Conservation (phyloP, 2,329 filamentous ascomycete species). For the Ilyonectria mors-panacis region DNA sequence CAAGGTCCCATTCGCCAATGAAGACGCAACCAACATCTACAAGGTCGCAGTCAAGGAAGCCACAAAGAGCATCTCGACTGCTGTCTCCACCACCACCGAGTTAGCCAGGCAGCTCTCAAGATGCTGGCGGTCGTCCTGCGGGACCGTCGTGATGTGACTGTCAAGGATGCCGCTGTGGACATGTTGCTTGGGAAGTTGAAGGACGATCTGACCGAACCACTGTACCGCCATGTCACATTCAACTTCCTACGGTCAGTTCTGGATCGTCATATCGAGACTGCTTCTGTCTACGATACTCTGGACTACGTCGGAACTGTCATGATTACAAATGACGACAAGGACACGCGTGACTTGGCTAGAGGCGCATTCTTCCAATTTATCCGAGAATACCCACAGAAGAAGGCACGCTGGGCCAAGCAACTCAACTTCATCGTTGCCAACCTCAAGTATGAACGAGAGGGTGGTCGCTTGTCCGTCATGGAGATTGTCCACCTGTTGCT, state of each 20-base stretch:
- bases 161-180: constrained; percentile 87
- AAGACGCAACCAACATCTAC: constrained; percentile 74
- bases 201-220: constrained; percentile 91
- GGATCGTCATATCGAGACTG: constrained; percentile 86
- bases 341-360: constrained; percentile 88
- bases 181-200: constrained; percentile 86
- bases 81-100: constrained; percentile 85
- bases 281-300: constrained; percentile 90
- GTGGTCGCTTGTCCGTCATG: constrained; percentile 92
- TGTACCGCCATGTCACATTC: constrained; percentile 93
- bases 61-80: constrained; percentile 82
- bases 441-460: constrained; percentile 88
- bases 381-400: constrained; percentile 93
- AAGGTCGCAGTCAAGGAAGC: constrained; percentile 89
- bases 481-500: constrained; percentile 91
- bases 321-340: constrained; percentile 94
- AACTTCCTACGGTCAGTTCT: constrained; percentile 93
- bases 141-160: constrained; percentile 80
- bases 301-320: constrained; percentile 93
- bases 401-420: constrained; percentile 90
- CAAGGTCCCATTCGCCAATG: constrained; percentile 84
- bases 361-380: constrained; percentile 96
- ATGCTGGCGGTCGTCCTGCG: constrained; percentile 87
- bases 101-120: constrained; percentile 91
- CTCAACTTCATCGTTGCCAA: constrained; percentile 91